Evolutionary conservation across 2,329 filamentous ascomycete species (phyloP), one percentile per base, ranked within the genome.

Genomic region (Fusarium mexicanum): DNA sequence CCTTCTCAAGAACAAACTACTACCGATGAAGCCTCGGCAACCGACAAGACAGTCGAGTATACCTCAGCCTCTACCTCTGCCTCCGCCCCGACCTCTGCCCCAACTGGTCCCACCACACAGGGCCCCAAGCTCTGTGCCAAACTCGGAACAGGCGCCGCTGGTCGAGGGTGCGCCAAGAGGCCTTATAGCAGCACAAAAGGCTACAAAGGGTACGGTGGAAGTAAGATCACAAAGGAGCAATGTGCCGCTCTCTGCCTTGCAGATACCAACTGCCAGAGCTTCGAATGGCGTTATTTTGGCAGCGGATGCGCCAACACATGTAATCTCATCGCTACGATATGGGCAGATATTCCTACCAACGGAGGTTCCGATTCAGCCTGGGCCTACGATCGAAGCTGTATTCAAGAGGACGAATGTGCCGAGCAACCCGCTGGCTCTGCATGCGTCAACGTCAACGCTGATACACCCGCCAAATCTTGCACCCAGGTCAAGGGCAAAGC

Each of bases 371-470:
- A 74, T 11, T 18, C 64, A 11, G 65, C 75, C 13, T 71, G 65
- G 48, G 75, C 74, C 12, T 77, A 69, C 7, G 74, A 77, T 13
- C 58, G 72, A 41, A 74, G 67, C 13, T 77, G 75, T 3, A 72
- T 77, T 12, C 51, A 70, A 6, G 47, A 68, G 13, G 60, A 57
- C 0, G 67, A 71, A 29, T 77, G 75, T 22, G 26, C 63, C 20
- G 63, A 35, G 3, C 65, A 64, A 16, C 74, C 75, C 2, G 31
- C 44, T 14, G 71, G 58, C 0, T 63, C 72, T 7, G 61, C 68
- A 12, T 77, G 75, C 4, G 64, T 77, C 4, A 77, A 77, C 10
- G 58, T 50, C n/a, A 54, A 70, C 8, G 67, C 67, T n/a, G 71
- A 74, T 48, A 77, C 74, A 0, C 75, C 72, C 8, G 65, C 64